phyloP scores from a whole-genome alignment of 208 protist genomes.

The Leishmania tropica region DNA sequence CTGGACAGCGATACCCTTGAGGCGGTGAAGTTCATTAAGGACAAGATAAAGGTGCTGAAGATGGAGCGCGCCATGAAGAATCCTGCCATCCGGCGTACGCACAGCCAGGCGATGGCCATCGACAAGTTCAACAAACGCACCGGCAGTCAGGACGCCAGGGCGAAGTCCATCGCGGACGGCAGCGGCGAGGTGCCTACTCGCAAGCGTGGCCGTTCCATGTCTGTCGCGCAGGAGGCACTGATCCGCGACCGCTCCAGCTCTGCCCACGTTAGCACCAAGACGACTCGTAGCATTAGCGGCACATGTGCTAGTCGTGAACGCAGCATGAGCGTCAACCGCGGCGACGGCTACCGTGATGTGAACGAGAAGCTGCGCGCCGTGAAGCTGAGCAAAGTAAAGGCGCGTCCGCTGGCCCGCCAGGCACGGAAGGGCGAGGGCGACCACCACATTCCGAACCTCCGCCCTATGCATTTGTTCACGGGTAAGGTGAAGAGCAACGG shows the following conservation, averaged over 20 bases:
- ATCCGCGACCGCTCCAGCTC: conserved; percentile 80
- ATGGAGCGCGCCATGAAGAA: conserved; percentile 93
- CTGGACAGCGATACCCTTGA: conserved; percentile 75
- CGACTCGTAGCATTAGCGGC: conserved; percentile 79
- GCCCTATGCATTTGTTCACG: conserved; percentile 98
- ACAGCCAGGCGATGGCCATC: conserved; percentile 75
- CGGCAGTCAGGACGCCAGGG: conserved; percentile 67
- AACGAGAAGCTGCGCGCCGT: conserved; percentile 92
- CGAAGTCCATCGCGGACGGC: conserved; percentile 41
- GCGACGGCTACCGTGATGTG: conserved; percentile 86
- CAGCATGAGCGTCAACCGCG: conserved; percentile 77
- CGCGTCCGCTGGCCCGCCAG: conserved; percentile 58
- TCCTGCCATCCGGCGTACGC: conserved; percentile 82
- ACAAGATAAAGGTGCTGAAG: conserved; percentile 88
- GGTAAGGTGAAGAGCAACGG: conserved; percentile 97
- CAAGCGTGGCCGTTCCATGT: conserved; percentile 81
- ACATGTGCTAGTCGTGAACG: conserved; percentile 71
- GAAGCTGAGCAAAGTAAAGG: conserved; percentile 88
- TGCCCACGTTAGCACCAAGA: conserved; percentile 79
- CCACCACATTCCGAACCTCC: conserved; percentile 91
- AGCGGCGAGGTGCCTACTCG: conserved; percentile 31
- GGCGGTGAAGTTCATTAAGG: conserved; percentile 89
- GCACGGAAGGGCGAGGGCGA: conserved; percentile 96
- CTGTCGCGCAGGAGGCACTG: conserved; percentile 82
- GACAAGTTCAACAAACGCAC: conserved; percentile 90